Evolutionary conservation across 345 rosid genomes (phyloP).

Genomic region (Eutrema heterophyllum): DNA sequence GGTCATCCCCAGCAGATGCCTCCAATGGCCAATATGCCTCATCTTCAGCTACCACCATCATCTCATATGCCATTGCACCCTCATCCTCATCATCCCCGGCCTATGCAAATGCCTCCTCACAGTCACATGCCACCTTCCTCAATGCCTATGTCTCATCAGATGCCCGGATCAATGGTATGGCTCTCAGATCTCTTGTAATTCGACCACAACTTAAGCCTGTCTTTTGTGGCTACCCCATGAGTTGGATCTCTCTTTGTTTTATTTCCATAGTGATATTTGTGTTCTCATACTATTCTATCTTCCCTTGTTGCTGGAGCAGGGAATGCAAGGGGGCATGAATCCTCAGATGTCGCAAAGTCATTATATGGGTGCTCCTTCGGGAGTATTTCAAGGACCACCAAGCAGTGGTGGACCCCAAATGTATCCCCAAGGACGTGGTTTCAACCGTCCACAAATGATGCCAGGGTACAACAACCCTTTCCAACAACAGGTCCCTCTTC

Average conservation of each 20-base stretch:
- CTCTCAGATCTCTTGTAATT: slow-evolving; percentile 17
- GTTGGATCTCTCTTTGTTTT: neutral
- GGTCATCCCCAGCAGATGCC: slow-evolving; percentile 70
- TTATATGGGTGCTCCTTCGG: slow-evolving; percentile 67
- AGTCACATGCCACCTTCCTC: slow-evolving; percentile 56
- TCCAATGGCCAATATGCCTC: slow-evolving; percentile 75
- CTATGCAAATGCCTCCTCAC: slow-evolving; percentile 77
- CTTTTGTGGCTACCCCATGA: slow-evolving; percentile 4
- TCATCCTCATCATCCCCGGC: slow-evolving; percentile 77
- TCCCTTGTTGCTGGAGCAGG: slow-evolving; percentile 36
- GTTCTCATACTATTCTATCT: neutral
- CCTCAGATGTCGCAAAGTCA: slow-evolving; percentile 78
- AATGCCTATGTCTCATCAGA: slow-evolving; percentile 49
- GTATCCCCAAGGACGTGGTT: slow-evolving; percentile 73
- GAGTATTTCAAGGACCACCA: slow-evolving; percentile 62
- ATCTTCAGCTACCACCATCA: slow-evolving; percentile 62
- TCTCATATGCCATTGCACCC: slow-evolving; percentile 71
- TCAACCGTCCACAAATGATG: slow-evolving; percentile 83
- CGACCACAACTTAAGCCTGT: neutral
- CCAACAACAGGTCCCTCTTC: slow-evolving; percentile 46
- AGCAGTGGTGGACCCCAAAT: slow-evolving; percentile 86
- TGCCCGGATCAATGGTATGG: slow-evolving; percentile 85
- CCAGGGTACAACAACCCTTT: slow-evolving; percentile 82
- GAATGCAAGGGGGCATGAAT: slow-evolving; percentile 79
- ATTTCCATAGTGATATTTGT: neutral